A percentile compares a stretch with the other conserved stretches of the same genome.
Conservation (phyloP, 768 basidiomycete species). For the Mycena olivaceomarginata region DNA sequence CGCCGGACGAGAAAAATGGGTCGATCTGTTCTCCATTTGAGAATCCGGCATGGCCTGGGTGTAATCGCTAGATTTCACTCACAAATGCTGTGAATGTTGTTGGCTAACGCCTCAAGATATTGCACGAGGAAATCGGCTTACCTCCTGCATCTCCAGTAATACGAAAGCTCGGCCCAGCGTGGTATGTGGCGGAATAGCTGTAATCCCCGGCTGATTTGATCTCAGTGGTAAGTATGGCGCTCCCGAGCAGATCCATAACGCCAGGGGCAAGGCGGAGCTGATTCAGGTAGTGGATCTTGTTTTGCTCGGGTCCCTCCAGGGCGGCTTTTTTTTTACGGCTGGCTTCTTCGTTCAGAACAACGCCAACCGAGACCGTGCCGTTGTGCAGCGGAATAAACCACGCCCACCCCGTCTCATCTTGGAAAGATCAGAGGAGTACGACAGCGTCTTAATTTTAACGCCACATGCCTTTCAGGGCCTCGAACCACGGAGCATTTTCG, state of each 20-base stretch:
- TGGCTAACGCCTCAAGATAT: neutral
- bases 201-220: slow-evolving; percentile 56
- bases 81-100: neutral
- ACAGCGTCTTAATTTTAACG: neutral
- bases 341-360: slow-evolving; percentile 65
- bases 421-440: neutral
- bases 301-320: slow-evolving; percentile 40
- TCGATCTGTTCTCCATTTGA: slow-evolving; percentile 60
- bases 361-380: slow-evolving; percentile 68
- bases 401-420: slow-evolving; percentile 73
- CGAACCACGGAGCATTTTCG: slow-evolving; percentile 70
- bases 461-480: slow-evolving; percentile 70
- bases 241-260: slow-evolving; percentile 49
- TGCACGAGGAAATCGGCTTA: neutral
- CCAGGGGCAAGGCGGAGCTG: slow-evolving; percentile 52
- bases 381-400: slow-evolving; percentile 75
- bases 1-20: slow-evolving; percentile 76
- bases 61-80: neutral
- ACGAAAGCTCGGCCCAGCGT: slow-evolving; percentile 56
- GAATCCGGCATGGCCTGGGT: too few species aligned
- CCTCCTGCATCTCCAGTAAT: slow-evolving; percentile 35
- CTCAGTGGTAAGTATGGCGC: slow-evolving; percentile 47
- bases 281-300: slow-evolving; percentile 52
- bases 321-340: slow-evolving; percentile 55
- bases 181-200: slow-evolving; percentile 56